Base-by-base conservation (phyloP, 2,329 filamentous ascomycete genomes). In the Berkeleyomyces basicola region DNA sequence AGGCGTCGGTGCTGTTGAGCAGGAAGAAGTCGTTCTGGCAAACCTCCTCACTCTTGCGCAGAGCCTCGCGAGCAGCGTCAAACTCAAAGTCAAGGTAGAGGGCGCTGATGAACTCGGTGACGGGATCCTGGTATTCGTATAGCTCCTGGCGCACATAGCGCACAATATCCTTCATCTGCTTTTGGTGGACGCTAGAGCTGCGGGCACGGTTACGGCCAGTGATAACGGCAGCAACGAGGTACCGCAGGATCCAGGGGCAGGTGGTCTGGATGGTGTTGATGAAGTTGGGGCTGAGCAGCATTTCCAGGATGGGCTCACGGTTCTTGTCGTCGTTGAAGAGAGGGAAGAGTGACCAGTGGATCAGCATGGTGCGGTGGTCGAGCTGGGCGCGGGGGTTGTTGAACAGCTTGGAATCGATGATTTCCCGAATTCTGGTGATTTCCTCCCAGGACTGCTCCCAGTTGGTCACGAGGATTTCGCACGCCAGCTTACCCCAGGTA, bases 181-280 rank as follows among this genome's bases (percentile, higher is more conserved):
- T 97, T 80, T 97, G 92, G 79, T 99, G 95, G 70, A 84, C 79
- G 67, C 85, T 84, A 64, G 86, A 88, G 78, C 93, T 95, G 72
- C 90, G 86, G 53, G 83, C 75, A 67, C 90, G 86, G 72, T 80
- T 85, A 65, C 90, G 88, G 78, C 92, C 93, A 66, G 91, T 96
- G 74, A 99, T 95, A 70, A 99, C 92, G 68, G 92, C 88, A 59
- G 90, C 91, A 65, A 90, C 85, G 64, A 99, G 82, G 76, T 99
- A 99, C 69, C 93, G 86, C 70, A 99, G 81, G 67, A 96, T 85
- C 93, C 93, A 99, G 5, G 93, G 92, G 80, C 90, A 96, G 70
- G 85, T 87, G 65, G 93, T 96, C 82, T 99, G 93, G 74, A 99
- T 96, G 70, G 92, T 97, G 83, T 97, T 99, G 84, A 99, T 99